These are phyloP conservation scores for Beauveria medogensis DNA, from an alignment of 2,329 filamentous ascomycete genomes.

Conservation along the genomic window DNA sequence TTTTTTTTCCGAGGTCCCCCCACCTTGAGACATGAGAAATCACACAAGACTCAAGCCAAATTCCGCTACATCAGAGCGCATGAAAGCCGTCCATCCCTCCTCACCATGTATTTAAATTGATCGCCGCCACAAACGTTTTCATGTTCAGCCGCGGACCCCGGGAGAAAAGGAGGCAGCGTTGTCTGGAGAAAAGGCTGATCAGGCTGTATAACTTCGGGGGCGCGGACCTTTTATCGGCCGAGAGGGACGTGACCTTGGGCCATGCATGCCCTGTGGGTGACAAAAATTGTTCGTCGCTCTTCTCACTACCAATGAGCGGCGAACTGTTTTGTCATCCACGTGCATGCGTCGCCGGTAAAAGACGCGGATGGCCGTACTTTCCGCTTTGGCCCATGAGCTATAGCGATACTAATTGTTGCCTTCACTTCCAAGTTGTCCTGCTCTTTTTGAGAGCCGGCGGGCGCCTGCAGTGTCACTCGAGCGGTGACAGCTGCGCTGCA, in stretches of 20 bases:
- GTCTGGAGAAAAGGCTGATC: neutral
- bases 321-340: too few relatives aligned
- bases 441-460: neutral
- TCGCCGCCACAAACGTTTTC: neutral
- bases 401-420: neutral
- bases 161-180: neutral
- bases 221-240: neutral
- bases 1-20: too few relatives aligned
- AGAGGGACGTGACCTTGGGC: neutral
- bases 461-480: neutral
- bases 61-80: neutral
- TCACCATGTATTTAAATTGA: neutral
- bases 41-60: neutral
- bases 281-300: too few relatives aligned
- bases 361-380: neutral
- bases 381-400: neutral
- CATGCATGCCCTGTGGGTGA: too few relatives aligned
- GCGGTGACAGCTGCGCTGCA: neutral
- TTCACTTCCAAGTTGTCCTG: neutral
- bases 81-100: neutral
- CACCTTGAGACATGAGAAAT: too few relatives aligned
- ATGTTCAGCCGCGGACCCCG: neutral
- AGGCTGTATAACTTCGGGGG: neutral
- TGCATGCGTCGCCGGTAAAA: neutral
- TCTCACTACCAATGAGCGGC: too few relatives aligned